Evolutionary conservation across 192 early-diverging fungal species (phyloP), one percentile per base, ranked within the genome.

Genomic region (Backusella australiensis): DNA sequence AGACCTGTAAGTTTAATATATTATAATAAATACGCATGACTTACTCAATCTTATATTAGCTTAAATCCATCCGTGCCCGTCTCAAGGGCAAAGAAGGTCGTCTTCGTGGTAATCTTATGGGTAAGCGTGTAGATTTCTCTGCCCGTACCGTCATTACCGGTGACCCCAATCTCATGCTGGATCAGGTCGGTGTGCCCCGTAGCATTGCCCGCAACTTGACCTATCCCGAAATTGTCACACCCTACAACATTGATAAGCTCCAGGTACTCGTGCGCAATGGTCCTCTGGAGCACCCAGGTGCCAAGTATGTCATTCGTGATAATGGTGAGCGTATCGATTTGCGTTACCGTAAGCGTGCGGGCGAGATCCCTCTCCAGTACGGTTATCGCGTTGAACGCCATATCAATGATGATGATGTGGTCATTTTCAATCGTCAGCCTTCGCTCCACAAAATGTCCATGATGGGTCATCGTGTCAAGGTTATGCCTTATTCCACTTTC

Each of bases 401-500:
- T 82, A 85, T 99, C 81, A 85, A 96, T 77, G 95, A 98, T 78
- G 95, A 93, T 67, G 98, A 99, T 80, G 90, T 97, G 38, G 92
- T 99, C 73, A 98, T 99, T 78, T 99, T 99, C 89, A 99, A 99
- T 84, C 96, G 98, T 67, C 98, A 99, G 86, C 98, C 98, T 7
- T 96, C 95, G 49, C 85, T 99, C 69, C 98, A 99, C 86, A 99
- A 99, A 82, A 98, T 98, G 97, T 97, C 95, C 78, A 99, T 99
- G 98, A 99, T 99, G 98, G 98, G 96, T 8, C 98, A 99, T 83
- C 86, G 89, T 41, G 94, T 98, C 70, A 93, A 94, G 75, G 95
- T 99, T 44, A 98, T 99, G 98, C 98, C 98, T 4, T 98, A 97
- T 84, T 98, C 96, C 32, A 99, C 98, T 9, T 99, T 99, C 90